These are phyloP conservation scores for Amanita muscaria DNA, from an alignment of 768 basidiomycete species.

Conservation along the genomic window DNA sequence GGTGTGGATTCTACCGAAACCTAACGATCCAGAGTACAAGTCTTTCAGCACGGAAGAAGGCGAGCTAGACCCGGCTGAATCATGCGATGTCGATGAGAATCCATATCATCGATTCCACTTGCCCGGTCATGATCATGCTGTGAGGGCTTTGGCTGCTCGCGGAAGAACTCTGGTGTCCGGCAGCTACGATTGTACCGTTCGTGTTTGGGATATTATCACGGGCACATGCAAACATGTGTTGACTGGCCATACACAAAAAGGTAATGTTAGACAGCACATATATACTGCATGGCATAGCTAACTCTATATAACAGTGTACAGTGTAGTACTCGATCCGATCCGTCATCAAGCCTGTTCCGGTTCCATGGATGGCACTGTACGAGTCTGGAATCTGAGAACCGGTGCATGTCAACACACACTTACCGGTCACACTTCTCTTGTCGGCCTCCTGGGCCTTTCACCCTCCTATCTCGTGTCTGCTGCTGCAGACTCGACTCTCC, in stretches of 20 bases:
- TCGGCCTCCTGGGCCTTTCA: conserved; percentile 86
- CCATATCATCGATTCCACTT: conserved; percentile 85
- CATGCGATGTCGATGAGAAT: conserved; percentile 54
- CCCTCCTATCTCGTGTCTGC: conserved; percentile 90
- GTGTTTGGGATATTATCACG: conserved; percentile 89
- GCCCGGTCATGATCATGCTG: conserved; percentile 86
- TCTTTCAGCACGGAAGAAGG: conserved; percentile 54
- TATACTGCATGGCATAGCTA: background rate
- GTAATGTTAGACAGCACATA: conserved; percentile 28
- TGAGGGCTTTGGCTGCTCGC: conserved; percentile 85
- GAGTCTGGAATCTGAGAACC: conserved; percentile 83
- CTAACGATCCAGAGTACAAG: conserved; percentile 69
- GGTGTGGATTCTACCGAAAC: conserved; percentile 47
- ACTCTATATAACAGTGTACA: conserved; percentile 66
- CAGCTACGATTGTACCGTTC: conserved; percentile 91
- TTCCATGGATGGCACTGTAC: conserved; percentile 96
- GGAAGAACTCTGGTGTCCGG: conserved; percentile 89
- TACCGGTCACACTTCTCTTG: conserved; percentile 89
- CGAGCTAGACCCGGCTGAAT: conserved; percentile 46
- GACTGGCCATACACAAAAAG: conserved; percentile 88
- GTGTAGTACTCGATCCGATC: conserved; percentile 80
- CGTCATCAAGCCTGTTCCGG: conserved; percentile 93
- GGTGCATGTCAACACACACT: conserved; percentile 76
- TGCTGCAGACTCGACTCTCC: conserved; percentile 90
- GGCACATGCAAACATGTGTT: conserved; percentile 76